Percentiles rank a stretch among this genome's conserved stretches.
These are phyloP conservation scores for Globisporangium barbulae DNA, from an alignment of 352 stramenopile genomes.

Conservation along the genomic window DNA sequence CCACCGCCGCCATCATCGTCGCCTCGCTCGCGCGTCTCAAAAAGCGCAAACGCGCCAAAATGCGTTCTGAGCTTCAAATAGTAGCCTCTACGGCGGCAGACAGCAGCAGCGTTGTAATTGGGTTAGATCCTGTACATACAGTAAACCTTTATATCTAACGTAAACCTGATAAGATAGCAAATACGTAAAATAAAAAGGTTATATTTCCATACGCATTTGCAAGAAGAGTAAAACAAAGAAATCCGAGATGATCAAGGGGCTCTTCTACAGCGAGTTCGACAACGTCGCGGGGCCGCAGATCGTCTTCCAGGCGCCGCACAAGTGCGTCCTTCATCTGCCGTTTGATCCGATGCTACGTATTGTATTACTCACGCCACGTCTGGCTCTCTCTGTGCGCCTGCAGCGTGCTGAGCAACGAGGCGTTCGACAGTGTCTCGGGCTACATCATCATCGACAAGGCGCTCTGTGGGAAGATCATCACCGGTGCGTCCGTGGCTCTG, in stretches of 20 bases:
- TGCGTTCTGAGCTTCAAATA: too few species aligned
- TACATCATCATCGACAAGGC: slow-evolving; percentile 91
- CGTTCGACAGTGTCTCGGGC: slow-evolving; percentile 83
- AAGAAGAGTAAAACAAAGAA: not conserved
- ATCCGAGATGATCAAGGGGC: slow-evolving; percentile 63
- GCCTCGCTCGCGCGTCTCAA: not conserved
- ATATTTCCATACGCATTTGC: not conserved
- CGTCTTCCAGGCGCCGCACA: slow-evolving; percentile 81
- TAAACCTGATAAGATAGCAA: not conserved
- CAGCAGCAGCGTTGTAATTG: not conserved
- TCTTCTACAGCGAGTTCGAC: slow-evolving; percentile 93
- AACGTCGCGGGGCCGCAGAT: slow-evolving; percentile 89
- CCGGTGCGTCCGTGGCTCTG: slow-evolving; percentile 26
- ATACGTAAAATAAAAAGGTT: too few species aligned
- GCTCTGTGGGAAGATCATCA: slow-evolving; percentile 86
- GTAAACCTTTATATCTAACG: too few species aligned
- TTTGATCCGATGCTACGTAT: not conserved
- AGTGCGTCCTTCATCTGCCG: slow-evolving; percentile 37
- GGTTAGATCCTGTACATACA: too few species aligned
- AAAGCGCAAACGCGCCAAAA: slow-evolving; percentile 4
- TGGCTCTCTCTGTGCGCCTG: not conserved
- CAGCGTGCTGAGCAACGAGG: slow-evolving; percentile 75
- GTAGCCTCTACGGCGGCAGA: not conserved
- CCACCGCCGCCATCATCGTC: slow-evolving; percentile 14
- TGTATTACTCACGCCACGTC: not conserved